phyloP scores from a whole-genome alignment of 1,284 basidiomycete genomes.

The Retiboletus flavoniger region DNA sequence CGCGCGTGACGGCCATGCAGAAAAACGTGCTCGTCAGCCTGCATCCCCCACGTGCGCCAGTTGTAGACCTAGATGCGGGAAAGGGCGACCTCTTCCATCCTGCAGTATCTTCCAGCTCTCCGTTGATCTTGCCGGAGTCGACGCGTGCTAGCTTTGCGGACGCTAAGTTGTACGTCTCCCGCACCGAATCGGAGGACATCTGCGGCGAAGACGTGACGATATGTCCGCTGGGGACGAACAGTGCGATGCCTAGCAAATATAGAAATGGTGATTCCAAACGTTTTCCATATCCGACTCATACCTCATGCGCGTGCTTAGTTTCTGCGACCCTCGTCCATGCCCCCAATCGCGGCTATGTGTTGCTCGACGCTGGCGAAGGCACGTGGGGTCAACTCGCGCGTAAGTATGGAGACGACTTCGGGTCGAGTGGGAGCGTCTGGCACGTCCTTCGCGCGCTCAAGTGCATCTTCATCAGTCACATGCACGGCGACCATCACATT shows the following conservation, averaged over 20 bases:
- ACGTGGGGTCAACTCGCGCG: constrained; percentile 88
- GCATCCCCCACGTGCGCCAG: constrained; percentile 48
- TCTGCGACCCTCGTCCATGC: constrained; percentile 74
- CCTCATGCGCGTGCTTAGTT: constrained; percentile 45
- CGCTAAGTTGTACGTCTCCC: constrained; percentile 30
- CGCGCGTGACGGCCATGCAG: constrained; percentile 42
- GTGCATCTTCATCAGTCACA: constrained; percentile 86
- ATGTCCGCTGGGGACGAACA: constrained; percentile 86
- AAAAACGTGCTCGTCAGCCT: constrained; percentile 37
- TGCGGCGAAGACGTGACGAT: constrained; percentile 69
- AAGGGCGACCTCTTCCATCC: constrained; percentile 52
- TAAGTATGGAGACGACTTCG: constrained; percentile 64
- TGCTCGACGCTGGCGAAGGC: constrained; percentile 92
- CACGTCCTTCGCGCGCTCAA: constrained; percentile 70
- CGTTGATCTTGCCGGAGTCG: constrained; percentile 36
- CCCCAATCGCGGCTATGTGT: constrained; percentile 64
- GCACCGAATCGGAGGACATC: constrained; percentile 16
- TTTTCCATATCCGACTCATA: not conserved
- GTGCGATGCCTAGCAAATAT: constrained; percentile 80
- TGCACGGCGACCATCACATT: constrained; percentile 92
- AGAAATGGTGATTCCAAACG: constrained; percentile 63
- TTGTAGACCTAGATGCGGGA: constrained; percentile 31
- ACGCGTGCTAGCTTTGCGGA: constrained; percentile 39
- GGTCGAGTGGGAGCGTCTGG: constrained; percentile 45
- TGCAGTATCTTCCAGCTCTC: constrained; percentile 31